phyloP scores from a whole-genome alignment of 2,329 filamentous ascomycete species.

The Penicillium fuscoglaucum region DNA sequence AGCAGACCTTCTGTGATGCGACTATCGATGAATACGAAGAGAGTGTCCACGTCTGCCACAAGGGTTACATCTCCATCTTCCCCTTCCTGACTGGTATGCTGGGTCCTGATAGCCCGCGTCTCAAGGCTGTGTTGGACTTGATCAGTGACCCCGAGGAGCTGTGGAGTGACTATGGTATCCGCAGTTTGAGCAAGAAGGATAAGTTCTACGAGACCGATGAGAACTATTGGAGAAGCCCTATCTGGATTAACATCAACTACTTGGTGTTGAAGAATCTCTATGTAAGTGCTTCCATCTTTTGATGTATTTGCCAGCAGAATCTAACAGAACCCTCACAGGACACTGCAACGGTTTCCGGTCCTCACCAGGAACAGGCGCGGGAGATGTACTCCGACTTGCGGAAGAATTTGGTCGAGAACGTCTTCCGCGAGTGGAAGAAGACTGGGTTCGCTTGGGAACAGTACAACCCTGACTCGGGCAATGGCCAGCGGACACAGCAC shows the following conservation, averaged over 20 bases:
- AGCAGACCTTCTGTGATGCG: conserved; percentile 87
- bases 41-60: conserved; percentile 85
- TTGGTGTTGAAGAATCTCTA: conserved; percentile 75
- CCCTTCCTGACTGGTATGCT: conserved; percentile 86
- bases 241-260: conserved; percentile 98
- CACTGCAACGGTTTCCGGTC: conserved; percentile 63
- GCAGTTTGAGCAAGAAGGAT: conserved; percentile 82
- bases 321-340: conserved; percentile 50
- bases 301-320: not conserved
- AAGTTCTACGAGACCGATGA: conserved; percentile 84
- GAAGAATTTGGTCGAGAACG: conserved; percentile 81
- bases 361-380: conserved; percentile 67
- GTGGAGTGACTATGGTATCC: conserved; percentile 86
- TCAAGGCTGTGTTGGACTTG: conserved; percentile 74
- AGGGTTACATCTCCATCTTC: conserved; percentile 91
- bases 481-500: conserved; percentile 93
- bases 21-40: conserved; percentile 96
- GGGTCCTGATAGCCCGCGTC: conserved; percentile 68
- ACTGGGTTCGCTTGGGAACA: conserved; percentile 99
- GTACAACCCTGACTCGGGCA: conserved; percentile 89
- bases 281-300: conserved; percentile 55
- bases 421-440: conserved; percentile 82
- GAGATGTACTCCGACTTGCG: conserved; percentile 75
- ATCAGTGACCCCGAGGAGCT: conserved; percentile 79
- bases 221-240: conserved; percentile 94